Evolutionary conservation across 164 flowering plant species (phyloP), one percentile per base, ranked within the genome.

Genomic region (Vitis riparia): DNA sequence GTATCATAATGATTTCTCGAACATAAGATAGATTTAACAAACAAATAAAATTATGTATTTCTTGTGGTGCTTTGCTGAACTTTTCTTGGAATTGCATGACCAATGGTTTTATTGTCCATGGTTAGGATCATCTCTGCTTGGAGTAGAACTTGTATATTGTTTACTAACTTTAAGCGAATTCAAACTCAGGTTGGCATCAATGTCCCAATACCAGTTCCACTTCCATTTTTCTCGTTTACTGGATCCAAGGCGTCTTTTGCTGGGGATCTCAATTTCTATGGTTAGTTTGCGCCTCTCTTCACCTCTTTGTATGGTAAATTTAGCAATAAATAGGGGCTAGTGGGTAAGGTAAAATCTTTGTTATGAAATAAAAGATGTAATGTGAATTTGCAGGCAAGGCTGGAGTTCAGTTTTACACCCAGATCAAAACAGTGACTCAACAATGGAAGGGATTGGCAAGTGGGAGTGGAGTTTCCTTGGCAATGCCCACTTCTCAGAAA

Each of bases 241-340:
- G 94, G 94, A 70, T 77, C 80, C 74, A 86, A 86, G 83, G 91
- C 94, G 55, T 89, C 94, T 10, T 89, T 89, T 60, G 91, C 91
- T 0, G 94, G 90, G 10, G 90, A 87, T 67, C 85, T 86, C 19
- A 87, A 89, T 61, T 89, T 87, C 80, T 84, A 87, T 51, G 93
- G 93, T 87, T 71, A 70, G 56, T 1, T 52, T 55, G 15, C 11
- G 14, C 2, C 29, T 15, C 44, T 11, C 14, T 8, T 37, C 44
- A 37, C 44, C 19, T 13, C 15, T 53, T 7, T 3, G 50, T 62
- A 29, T 51, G 51, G 53, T 51, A 19, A 6, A 37, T 37, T 37
- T 37, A 37, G 5, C 44, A 3, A 2, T 37, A 37, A 37, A 37
- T 37, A 37, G 5, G 44, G 44, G 44, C 44, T 37, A 5, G 15